phyloP scores from a whole-genome alignment of 495 filamentous ascomycete species.

The Neurospora sp. region DNA sequence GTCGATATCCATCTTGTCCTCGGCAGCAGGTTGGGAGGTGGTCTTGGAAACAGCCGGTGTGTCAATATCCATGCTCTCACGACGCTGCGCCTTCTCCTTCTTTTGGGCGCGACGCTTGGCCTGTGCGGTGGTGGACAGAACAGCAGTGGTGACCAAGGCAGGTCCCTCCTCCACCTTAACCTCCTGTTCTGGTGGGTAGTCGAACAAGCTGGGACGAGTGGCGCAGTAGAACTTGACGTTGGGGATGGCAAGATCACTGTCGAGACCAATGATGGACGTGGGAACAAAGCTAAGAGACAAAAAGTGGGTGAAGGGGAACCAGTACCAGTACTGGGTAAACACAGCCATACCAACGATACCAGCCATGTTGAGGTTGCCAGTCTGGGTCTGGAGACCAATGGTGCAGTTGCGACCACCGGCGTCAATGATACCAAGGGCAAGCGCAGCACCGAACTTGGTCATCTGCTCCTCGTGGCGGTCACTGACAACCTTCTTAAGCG shows the following conservation, averaged over 20 bases:
- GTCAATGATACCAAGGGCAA: constrained; percentile 95
- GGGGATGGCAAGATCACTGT: constrained; percentile 89
- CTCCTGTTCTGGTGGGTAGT: constrained; percentile 94
- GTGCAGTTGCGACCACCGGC: constrained; percentile 98
- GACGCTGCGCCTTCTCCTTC: constrained; percentile 57
- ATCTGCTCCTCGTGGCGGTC: constrained; percentile 98
- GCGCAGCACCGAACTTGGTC: constrained; percentile 94
- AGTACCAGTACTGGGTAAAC: constrained; percentile 99
- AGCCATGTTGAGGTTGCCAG: constrained; percentile 94
- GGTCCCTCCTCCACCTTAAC: constrained; percentile 88
- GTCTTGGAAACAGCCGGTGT: constrained; percentile 70
- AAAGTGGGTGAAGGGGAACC: constrained; percentile 99
- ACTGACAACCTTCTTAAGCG: constrained; percentile 78
- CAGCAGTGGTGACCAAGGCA: constrained; percentile 88
- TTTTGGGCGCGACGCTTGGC: constrained; percentile 87
- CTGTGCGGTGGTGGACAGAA: constrained; percentile 93
- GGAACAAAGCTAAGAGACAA: constrained; percentile 86
- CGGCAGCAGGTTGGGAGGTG: constrained; percentile 40
- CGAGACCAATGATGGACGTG: constrained; percentile 87
- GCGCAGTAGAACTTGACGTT: constrained; percentile 93
- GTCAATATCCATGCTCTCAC: constrained; percentile 86
- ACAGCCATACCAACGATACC: constrained; percentile 96
- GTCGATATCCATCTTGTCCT: constrained; percentile 89
- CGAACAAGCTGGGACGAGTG: constrained; percentile 88
- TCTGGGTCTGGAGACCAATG: constrained; percentile 93